Conservation (phyloP, 805 yeast genomes). For the Candida piceae region DNA sequence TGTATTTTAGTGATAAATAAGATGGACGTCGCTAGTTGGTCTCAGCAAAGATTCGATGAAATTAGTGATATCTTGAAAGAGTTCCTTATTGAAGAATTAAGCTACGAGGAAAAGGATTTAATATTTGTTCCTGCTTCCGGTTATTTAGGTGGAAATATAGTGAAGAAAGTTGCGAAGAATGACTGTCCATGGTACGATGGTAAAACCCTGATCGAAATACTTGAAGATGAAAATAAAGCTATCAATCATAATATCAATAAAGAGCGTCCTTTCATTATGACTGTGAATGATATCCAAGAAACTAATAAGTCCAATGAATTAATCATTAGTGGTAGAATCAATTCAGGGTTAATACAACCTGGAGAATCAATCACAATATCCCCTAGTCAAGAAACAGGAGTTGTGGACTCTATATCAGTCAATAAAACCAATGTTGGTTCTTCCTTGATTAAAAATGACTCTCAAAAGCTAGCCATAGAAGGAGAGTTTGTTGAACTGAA, state of each 20-base stretch:
- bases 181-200: conserved; percentile 25
- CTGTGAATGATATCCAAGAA: conserved; percentile 58
- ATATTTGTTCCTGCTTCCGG: conserved; percentile 68
- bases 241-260: conserved; percentile 11
- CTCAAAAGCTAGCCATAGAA: conserved; percentile 37
- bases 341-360: conserved; percentile 62
- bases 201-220: conserved; percentile 45
- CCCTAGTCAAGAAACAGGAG: conserved; percentile 44
- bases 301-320: conserved; percentile 43
- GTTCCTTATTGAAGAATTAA: conserved; percentile 49
- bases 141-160: conserved; percentile 60
- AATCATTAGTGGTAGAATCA: conserved; percentile 57
- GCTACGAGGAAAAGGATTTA: conserved; percentile 37
- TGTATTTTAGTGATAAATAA: conserved; percentile 66
- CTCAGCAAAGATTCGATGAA: conserved; percentile 44
- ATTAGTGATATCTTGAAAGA: conserved; percentile 45
- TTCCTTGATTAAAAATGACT: conserved; percentile 12
- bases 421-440: conserved; percentile 23
- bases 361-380: conserved; percentile 60
- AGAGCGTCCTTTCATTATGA: conserved; percentile 47
- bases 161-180: conserved; percentile 32
- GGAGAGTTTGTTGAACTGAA: conserved; percentile 53
- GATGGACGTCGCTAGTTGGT: conserved; percentile 61
- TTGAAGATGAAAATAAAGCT: conserved; percentile 32
- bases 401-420: conserved; percentile 34